Conservation (phyloP, 305 asterid species). For the Plantago lanceolata region DNA sequence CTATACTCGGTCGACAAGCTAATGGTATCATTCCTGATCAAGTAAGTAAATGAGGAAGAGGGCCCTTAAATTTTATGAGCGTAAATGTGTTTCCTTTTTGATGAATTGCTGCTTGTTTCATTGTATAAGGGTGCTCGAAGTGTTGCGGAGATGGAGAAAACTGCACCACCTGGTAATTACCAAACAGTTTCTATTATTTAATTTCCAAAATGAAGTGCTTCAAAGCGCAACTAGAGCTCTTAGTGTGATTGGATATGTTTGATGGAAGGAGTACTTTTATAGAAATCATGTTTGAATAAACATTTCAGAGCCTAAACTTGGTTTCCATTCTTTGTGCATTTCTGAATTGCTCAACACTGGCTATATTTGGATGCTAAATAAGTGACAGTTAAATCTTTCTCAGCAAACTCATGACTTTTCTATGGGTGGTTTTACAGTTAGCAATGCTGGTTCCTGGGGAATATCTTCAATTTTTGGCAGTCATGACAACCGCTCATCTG, state of each 20-base stretch:
- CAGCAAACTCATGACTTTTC: not conserved
- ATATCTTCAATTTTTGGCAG: constrained; percentile 91
- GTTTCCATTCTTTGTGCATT: not conserved
- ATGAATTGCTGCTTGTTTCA: constrained; percentile 16
- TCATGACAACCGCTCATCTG: constrained; percentile 54
- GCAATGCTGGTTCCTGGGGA: constrained; percentile 74
- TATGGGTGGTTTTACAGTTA: constrained; percentile 33
- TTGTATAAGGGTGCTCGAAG: constrained; percentile 52
- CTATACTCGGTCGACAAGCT: constrained; percentile 56
- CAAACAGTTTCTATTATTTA: constrained; percentile 9
- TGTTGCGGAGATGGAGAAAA: constrained; percentile 55
- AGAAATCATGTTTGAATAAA: not conserved
- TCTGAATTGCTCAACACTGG: not conserved
- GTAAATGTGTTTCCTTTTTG: constrained; percentile 10
- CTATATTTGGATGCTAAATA: constrained; percentile 10
- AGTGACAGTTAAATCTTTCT: constrained; percentile 5
- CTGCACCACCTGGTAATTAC: constrained; percentile 51
- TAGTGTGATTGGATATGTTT: not conserved
- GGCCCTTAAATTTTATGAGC: constrained; percentile 3
- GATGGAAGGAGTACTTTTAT: not conserved
- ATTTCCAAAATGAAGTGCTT: not conserved
- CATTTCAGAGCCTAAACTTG: too few relatives aligned
- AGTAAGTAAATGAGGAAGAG: constrained; percentile 33
- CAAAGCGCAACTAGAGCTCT: constrained; percentile 3
- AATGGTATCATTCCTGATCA: constrained; percentile 88